Evolutionary conservation across 2,329 filamentous ascomycete genomes (phyloP).

Genomic region (Colletotrichum costaricense): DNA sequence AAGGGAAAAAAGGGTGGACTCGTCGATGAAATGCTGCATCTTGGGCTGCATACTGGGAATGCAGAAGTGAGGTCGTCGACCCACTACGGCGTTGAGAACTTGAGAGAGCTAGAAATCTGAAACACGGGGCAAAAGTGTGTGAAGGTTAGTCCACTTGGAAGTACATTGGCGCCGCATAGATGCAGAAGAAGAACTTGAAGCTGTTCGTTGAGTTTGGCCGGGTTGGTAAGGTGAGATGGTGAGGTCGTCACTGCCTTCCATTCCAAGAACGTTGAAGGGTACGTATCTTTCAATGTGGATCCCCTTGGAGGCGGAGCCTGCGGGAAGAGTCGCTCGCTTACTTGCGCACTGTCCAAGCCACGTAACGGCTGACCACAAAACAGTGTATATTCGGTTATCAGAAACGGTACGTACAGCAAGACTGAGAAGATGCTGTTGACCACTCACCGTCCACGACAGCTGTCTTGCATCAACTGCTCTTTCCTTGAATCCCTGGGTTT

Average conservation of each 20-base stretch:
- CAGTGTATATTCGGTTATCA: not conserved
- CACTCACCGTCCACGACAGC: constrained; percentile 31
- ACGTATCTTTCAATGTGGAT: not conserved
- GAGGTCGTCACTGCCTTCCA: not conserved
- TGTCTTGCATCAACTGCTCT: constrained; percentile 12
- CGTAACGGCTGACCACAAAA: not conserved
- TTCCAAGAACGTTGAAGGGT: not conserved
- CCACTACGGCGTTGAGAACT: constrained; percentile 23
- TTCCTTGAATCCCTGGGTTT: not conserved
- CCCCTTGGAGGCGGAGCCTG: constrained; percentile 1
- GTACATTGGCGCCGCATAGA: not conserved
- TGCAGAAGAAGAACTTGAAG: constrained; percentile 6
- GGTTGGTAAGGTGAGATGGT: not conserved
- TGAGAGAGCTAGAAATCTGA: constrained; percentile 19
- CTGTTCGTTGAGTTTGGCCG: not conserved
- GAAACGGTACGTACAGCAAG: no score
- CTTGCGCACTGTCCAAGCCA: not conserved
- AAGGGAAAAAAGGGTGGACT: not conserved
- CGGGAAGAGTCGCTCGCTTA: constrained; percentile 1
- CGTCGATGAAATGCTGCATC: not conserved
- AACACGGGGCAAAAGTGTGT: constrained; percentile 25
- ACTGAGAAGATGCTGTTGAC: not conserved
- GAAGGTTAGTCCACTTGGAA: not conserved
- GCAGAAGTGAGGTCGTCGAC: not conserved
- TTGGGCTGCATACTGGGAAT: constrained; percentile 9